Evolutionary conservation across 2,329 filamentous ascomycete species (phyloP), one percentile per base, ranked within the genome.

Genomic region (Dactylonectria estremocensis): DNA sequence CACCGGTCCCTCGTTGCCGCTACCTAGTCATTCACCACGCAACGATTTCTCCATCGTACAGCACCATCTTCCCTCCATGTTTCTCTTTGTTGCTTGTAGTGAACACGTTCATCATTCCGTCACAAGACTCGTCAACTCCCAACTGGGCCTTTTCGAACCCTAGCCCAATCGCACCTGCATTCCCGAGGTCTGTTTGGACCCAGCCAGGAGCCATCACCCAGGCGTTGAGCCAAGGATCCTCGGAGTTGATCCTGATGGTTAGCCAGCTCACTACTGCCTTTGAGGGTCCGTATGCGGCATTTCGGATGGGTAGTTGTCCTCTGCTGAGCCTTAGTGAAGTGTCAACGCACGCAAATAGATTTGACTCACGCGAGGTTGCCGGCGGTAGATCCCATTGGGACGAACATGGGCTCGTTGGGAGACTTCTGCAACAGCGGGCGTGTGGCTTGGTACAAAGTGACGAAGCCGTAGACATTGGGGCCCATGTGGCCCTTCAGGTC

Each of bases 381-480:
- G 4, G 74, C 77, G 2, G 69, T 70, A 10, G 78, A 80, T 2
- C 83, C 79, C 40, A 86, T 78, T 3, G 79, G 69, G 2, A 81
- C 77, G 33, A 82, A 86, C n/a, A 78, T 78, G 0, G 82, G 80
- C 16, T 75, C 62, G 7, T 57, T 28, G 9, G 68, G 22, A 0
- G 80, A 68, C 58, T 76, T 76, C 33, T 76, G 66, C 53, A 87
- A 70, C 3, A 88, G 72, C 2, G 78, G 77, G 3, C 77, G 72
- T 1, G 78, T 78, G 2, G 85, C 85, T 69, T 86, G 83, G 74
- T 84, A 87, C 2, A 87, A 78, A 1, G 73, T 53, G 0, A 87
- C 67, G 3, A 82, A 73, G 4, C 82, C 83, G 22, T 81, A 73
- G 0, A 84, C 74, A 31, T 89, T 88, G 50, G 83, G 71, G 1